Base-by-base conservation (phyloP, 768 basidiomycete species). In the Tubosaeta sp. region DNA sequence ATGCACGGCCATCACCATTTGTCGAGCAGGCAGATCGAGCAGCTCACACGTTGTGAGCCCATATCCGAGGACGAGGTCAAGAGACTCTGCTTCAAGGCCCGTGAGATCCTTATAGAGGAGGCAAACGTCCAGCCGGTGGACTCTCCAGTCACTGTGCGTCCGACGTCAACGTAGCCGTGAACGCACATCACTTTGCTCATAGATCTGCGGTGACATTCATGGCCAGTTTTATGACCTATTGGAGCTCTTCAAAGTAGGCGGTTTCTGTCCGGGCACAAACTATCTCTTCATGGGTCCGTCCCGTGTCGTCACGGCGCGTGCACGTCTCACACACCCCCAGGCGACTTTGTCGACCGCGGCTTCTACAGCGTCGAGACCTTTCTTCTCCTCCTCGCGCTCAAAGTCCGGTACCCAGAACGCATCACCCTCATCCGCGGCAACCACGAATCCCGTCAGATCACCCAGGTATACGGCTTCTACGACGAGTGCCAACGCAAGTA, bases 401-500 rank as follows among this genome's bases (percentile, higher is more conserved):
- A 99, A 70, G 90, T 95, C 54, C 90, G 95, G 19, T 97, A 96
- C 69, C 95, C 94, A 24, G 95, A 97, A 65, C 86, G 94, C 46
- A 95, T 98, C 67, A 96, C 93, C 0, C 85, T 98, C 57, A 94
- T 98, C 56, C 81, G 95, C 41, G 95, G 95, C 10, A 98, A 98
- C 78, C 95, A 98, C 75, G 95, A 98, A 68, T 93, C 90, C 6
- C 79, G 95, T 3, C 95, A 97, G 66, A 97, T 98, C 59, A 98
- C 95, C 0, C 95, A 98, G 66, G 91, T 93, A 0, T 93, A 93
- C 65, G 90, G 90, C 18, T 92, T 92, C 63, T 92, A 90, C 69
- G 95, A 98, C 70, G 95, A 98, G 66, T 98, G 95, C 68, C 90
- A 93, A 69, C 75, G 94, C 31, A 98, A 98, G 69, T 98, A 96